phyloP scores from a whole-genome alignment of 1,284 basidiomycete species.

The Cryptococcus amylolentus region DNA sequence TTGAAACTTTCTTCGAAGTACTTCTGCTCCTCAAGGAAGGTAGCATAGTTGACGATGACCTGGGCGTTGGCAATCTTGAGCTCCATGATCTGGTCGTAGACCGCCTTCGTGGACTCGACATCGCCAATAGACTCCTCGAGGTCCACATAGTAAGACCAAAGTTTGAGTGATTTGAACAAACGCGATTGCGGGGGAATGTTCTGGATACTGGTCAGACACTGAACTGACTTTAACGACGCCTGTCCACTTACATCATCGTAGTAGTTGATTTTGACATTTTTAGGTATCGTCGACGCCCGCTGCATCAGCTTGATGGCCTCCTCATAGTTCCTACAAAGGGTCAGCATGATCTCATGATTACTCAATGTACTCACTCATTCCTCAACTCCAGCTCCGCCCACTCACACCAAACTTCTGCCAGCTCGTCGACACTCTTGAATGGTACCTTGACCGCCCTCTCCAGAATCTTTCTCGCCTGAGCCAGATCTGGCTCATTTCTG shows the following conservation, averaged over 20 bases:
- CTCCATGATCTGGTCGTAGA: slow-evolving; percentile 96
- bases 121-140: slow-evolving; percentile 94
- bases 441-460: slow-evolving; percentile 88
- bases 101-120: slow-evolving; percentile 84
- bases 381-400: slow-evolving; percentile 98
- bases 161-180: slow-evolving; percentile 94
- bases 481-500: slow-evolving; percentile 70
- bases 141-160: slow-evolving; percentile 99
- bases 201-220: slow-evolving; percentile 3
- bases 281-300: slow-evolving; percentile 84
- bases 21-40: slow-evolving; percentile 94
- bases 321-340: slow-evolving; percentile 75
- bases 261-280: slow-evolving; percentile 85
- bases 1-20: slow-evolving; percentile 99
- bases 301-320: slow-evolving; percentile 94
- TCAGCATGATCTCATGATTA: neutral
- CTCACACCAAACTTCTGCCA: slow-evolving; percentile 98
- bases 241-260: slow-evolving; percentile 78
- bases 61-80: slow-evolving; percentile 98
- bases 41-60: slow-evolving; percentile 94
- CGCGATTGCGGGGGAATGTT: slow-evolving; percentile 85
- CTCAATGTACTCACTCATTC: slow-evolving; percentile 66
- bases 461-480: slow-evolving; percentile 82
- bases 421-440: slow-evolving; percentile 93
- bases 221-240: neutral